Percentiles rank a stretch among this genome's conserved stretches.
phyloP scores from a whole-genome alignment of 805 yeast species.

The Wickerhamomyces canadensis region DNA sequence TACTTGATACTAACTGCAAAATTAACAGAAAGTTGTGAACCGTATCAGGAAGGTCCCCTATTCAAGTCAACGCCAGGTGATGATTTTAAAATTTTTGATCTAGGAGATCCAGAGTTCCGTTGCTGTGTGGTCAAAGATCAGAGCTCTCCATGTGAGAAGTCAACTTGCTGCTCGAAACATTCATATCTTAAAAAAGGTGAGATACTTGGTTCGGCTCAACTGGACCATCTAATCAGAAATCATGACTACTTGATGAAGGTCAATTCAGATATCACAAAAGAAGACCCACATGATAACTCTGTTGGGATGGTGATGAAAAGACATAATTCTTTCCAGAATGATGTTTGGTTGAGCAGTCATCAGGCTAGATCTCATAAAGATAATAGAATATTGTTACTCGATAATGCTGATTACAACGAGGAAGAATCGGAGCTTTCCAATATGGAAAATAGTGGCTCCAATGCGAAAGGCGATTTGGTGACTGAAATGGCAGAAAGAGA shows the following conservation, averaged over 20 bases:
- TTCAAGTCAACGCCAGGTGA: no score
- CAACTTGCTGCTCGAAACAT: slow-evolving; percentile 13
- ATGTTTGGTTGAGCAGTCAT: no score
- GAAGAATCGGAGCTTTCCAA: no score
- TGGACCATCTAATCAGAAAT: slow-evolving; percentile 12
- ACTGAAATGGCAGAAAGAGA: no score
- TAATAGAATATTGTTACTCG: no score
- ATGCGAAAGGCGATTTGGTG: no score
- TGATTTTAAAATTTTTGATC: background rate
- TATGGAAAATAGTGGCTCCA: no score
- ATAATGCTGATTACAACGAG: no score
- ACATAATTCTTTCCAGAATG: slow-evolving; percentile 9
- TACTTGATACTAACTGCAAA: no score
- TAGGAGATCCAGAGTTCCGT: slow-evolving; percentile 15
- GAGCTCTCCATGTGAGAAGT: slow-evolving; percentile 15
- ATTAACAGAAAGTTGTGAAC: no score
- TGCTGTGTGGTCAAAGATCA: slow-evolving; percentile 1
- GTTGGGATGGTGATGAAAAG: slow-evolving; percentile 10
- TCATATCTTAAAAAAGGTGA: slow-evolving; percentile 7
- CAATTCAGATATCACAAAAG: background rate
- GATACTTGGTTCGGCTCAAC: slow-evolving; percentile 10
- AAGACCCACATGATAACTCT: slow-evolving; percentile 16
- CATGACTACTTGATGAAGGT: slow-evolving; percentile 28
- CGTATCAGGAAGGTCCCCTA: no score
- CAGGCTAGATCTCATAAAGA: no score